Percentiles rank a stretch among this genome's conserved stretches.
These are phyloP conservation scores for Penicillium capsulatum DNA, from an alignment of 2,329 filamentous ascomycete species.

Conservation along the genomic window DNA sequence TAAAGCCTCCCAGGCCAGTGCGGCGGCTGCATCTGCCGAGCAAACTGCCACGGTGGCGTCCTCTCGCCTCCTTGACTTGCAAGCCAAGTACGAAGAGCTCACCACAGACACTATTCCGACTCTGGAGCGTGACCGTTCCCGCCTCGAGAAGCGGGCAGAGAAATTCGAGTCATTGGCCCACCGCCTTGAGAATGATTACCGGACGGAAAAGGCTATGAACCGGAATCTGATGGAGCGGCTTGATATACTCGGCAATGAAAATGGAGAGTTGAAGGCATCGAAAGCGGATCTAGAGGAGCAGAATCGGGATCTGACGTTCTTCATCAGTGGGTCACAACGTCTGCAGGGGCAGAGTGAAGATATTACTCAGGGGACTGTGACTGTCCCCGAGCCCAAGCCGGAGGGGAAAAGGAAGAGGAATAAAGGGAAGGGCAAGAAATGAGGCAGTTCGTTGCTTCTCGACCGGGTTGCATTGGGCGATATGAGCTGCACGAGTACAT, in stretches of 20 bases:
- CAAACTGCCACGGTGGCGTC: conserved; percentile 61
- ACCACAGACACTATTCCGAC: conserved; percentile 56
- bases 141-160: conserved; percentile 63
- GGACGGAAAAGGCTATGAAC: conserved; percentile 82
- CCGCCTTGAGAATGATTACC: conserved; percentile 67
- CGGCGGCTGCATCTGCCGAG: conserved; percentile 51
- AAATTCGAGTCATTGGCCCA: conserved; percentile 74
- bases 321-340: conserved; percentile 79
- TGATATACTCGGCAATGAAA: conserved; percentile 59
- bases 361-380: conserved; percentile 67
- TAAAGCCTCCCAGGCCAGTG: conserved; percentile 73
- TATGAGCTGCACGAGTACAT: no score
- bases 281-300: conserved; percentile 75
- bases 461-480: no score
- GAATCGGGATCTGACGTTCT: conserved; percentile 82
- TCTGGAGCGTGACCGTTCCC: conserved; percentile 68
- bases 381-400: conserved; percentile 53
- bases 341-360: conserved; percentile 69
- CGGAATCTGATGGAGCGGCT: conserved; percentile 76
- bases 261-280: conserved; percentile 54
- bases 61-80: conserved; percentile 53
- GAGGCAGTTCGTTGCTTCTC: not conserved
- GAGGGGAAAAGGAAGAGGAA: conserved; percentile 45
- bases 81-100: conserved; percentile 52
- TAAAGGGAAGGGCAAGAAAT: conserved; percentile 33